Conservation (phyloP, 305 asterid species). For the Monarda citriodora region DNA sequence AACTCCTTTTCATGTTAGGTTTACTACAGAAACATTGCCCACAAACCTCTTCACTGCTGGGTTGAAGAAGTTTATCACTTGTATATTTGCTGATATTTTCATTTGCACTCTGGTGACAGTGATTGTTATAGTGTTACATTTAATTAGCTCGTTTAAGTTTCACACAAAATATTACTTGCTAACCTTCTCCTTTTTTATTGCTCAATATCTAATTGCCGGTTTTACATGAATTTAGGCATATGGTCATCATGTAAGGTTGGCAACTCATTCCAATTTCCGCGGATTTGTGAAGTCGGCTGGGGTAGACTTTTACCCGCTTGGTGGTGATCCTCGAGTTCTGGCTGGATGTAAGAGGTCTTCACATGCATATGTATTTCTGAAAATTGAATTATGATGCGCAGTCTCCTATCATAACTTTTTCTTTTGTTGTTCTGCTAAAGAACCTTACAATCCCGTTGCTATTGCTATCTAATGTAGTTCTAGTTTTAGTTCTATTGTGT, state of each 20-base stretch:
- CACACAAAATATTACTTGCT: not conserved
- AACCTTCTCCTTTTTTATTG: not conserved
- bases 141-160: not conserved
- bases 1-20: not conserved
- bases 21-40: too few species aligned
- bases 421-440: not conserved
- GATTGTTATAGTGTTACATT: not conserved
- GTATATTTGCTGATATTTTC: not conserved
- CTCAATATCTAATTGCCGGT: conserved; percentile 17
- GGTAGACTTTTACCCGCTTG: conserved; percentile 88
- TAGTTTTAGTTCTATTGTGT: conserved; percentile 3
- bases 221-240: conserved; percentile 53
- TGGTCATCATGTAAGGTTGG: conserved; percentile 95
- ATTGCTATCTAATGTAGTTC: conserved; percentile 11
- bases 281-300: conserved; percentile 93
- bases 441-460: not conserved
- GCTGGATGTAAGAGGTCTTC: conserved; percentile 97
- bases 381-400: conserved; percentile 8
- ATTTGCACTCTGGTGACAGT: not conserved
- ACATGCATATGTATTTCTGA: conserved; percentile 22
- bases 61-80: not conserved
- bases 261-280: conserved; percentile 91
- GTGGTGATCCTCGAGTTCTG: conserved; percentile 98
- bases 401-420: not conserved
- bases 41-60: not conserved